A percentile compares a stretch with the other conserved stretches of the same genome.
Evolutionary conservation across 768 basidiomycete genomes (phyloP).

Genomic region (Boletus tylopilopsis): DNA sequence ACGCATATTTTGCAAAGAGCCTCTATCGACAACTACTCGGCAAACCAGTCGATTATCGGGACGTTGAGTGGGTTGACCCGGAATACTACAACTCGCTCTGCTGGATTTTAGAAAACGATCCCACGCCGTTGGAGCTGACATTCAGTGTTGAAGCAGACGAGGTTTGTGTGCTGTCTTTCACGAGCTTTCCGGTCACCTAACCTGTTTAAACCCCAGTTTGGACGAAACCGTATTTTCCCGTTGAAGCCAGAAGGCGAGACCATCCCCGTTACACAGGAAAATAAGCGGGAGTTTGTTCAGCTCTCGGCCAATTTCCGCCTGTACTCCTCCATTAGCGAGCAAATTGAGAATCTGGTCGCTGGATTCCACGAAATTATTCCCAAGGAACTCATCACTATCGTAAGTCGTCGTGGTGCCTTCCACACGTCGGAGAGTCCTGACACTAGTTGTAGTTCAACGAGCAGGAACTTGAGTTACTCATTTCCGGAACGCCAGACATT

Average conservation of each 20-base stretch:
- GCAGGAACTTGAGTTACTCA: conserved; percentile 89
- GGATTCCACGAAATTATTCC: conserved; percentile 99
- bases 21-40: conserved; percentile 93
- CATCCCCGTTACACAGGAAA: conserved; percentile 91
- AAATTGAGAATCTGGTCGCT: conserved; percentile 83
- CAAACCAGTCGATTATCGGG: conserved; percentile 91
- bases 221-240: conserved; percentile 81
- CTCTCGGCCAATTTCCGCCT: conserved; percentile 92
- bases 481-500: conserved; percentile 97
- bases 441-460: conserved; percentile 72
- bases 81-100: conserved; percentile 97
- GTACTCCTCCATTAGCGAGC: conserved; percentile 91
- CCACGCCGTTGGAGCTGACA: conserved; percentile 78
- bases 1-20: conserved; percentile 97
- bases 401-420: conserved; percentile 36
- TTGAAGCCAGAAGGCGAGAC: conserved; percentile 83
- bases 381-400: conserved; percentile 90
- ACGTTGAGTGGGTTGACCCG: conserved; percentile 97
- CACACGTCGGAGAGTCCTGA: neutral
- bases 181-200: neutral
- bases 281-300: conserved; percentile 95
- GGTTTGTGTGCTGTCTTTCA: conserved; percentile 34
- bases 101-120: conserved; percentile 98
- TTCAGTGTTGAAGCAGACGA: conserved; percentile 97
- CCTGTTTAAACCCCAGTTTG: conserved; percentile 56